Conservation (phyloP, 2,329 filamentous ascomycete genomes). For the Ophiostoma quercus region DNA sequence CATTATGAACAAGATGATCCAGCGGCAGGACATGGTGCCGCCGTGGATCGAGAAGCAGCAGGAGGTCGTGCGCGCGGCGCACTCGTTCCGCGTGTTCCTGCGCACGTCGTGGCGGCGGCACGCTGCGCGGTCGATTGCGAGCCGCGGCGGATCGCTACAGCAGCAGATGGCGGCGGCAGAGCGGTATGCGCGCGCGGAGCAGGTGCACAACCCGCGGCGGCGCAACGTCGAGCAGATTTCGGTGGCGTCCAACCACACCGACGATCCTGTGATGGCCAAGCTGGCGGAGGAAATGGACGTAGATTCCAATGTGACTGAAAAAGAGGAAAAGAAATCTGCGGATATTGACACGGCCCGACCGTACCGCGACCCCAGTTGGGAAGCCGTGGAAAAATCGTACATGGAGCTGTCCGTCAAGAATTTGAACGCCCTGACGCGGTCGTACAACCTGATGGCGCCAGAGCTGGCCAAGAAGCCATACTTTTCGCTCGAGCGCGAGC, state of each 20-base stretch:
- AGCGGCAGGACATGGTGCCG: conserved; percentile 89
- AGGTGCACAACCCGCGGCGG: conserved; percentile 54
- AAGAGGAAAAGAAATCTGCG: too few relatives aligned
- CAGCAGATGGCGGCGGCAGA: conserved; percentile 67
- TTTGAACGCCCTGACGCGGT: conserved; percentile 73
- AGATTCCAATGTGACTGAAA: too few relatives aligned
- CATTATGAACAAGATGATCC: conserved; percentile 97
- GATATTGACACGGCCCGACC: conserved; percentile 40
- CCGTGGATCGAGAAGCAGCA: conserved; percentile 99
- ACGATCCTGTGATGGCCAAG: conserved; percentile 44
- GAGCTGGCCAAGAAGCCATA: conserved; percentile 91
- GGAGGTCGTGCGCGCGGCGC: conserved; percentile 66
- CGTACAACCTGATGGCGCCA: conserved; percentile 93
- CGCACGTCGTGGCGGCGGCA: conserved; percentile 80
- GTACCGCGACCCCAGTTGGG: conserved; percentile 75
- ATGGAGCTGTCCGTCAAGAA: conserved; percentile 69
- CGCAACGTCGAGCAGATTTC: conserved; percentile 44
- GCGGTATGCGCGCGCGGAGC: conserved; percentile 71
- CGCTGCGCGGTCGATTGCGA: conserved; percentile 71
- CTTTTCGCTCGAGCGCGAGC: conserved; percentile 74
- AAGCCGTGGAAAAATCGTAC: conserved; percentile 67
- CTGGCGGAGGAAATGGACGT: neutral
- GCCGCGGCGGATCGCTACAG: conserved; percentile 67
- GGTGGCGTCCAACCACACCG: conserved; percentile 44
- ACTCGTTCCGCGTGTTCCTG: conserved; percentile 66